These are phyloP conservation scores for Mesotaenium endlicherianum DNA, from an alignment of 139 green algal species.

Conservation along the genomic window DNA sequence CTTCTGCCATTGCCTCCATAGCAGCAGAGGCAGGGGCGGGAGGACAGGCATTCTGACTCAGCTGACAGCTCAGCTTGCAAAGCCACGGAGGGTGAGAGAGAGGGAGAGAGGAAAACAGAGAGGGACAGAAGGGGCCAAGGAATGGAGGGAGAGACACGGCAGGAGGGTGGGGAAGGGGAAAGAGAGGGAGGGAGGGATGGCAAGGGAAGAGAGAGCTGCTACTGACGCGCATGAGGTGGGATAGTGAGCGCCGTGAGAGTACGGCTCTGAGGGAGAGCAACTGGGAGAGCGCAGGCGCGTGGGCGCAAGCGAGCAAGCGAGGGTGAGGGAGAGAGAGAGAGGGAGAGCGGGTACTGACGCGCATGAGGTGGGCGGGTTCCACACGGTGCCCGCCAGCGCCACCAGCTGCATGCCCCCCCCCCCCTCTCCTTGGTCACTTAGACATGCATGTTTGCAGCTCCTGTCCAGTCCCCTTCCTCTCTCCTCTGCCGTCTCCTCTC, in stretches of 20 bases:
- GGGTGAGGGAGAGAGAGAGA: not conserved
- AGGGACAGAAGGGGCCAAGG: not conserved
- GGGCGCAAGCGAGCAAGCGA: not conserved
- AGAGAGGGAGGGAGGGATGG: not conserved
- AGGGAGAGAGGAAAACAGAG: not conserved
- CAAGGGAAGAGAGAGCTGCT: not conserved
- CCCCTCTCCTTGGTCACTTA: too few species aligned
- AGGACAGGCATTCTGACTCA: too few species aligned
- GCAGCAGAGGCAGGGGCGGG: too few species aligned
- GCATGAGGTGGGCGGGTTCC: slow-evolving; percentile 90
- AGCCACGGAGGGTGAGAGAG: not conserved
- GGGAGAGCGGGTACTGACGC: slow-evolving; percentile 84
- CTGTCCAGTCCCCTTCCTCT: too few species aligned
- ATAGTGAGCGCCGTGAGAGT: too few species aligned
- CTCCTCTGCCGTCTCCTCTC: too few species aligned
- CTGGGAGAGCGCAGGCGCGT: not conserved
- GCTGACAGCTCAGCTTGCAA: too few species aligned
- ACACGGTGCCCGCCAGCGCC: slow-evolving; percentile 81
- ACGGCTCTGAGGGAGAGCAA: not conserved
- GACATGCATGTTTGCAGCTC: not conserved
- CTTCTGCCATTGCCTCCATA: too few species aligned
- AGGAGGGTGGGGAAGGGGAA: not conserved
- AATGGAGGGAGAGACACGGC: not conserved
- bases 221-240: too few species aligned
- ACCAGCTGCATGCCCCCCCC: too few species aligned